Base-by-base conservation (phyloP, 2,329 filamentous ascomycete species). In the Clathrospora elynae region DNA sequence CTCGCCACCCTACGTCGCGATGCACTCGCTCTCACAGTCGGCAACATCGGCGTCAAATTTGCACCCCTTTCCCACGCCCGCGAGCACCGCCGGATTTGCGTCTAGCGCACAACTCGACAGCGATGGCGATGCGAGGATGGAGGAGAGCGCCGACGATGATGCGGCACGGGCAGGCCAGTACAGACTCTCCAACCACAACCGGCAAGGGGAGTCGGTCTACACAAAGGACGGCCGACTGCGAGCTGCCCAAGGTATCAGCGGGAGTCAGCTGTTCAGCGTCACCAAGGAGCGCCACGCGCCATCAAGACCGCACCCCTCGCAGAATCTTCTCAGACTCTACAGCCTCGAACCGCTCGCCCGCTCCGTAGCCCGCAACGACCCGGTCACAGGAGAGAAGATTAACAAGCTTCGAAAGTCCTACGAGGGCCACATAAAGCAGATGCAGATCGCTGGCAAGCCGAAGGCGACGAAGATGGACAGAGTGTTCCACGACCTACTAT, bases 351-450 rank as follows among this genome's bases (percentile, higher is more conserved):
- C 72, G 23, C 73, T 85, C 40, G 79, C 81, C 48, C 74, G 75
- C 53, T 81, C 76, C 39, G 81, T 85, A 50, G 80, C 78, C 46
- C 73, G 83, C 39, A 76, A 72, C 35, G 80, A 86, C 62, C 80
- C 81, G 11, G 66, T 74, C 13, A 84, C 81, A n/a, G 82, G 82
- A 47, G 81, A 84, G 61, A 86, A 86, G 70, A 84, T 76, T 49
- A 78, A 85, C 67, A 79, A 81, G 61, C 72, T 86, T 28, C 74
- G 83, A 25, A 80, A 79, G 55, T 78, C 75, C 22, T 80, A 80
- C 55, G 77, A 78, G 56, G 74, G 74, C 34, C 77, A 79, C 51
- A 73, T 78, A 46, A 78, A 78, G 56, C 65, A 65, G 25, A 62
- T 80, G 43, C 69, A 71, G 29, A 70, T 78, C 11, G 70, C 74